These are phyloP conservation scores for Diaporthe helianthi DNA, from an alignment of 2,329 filamentous ascomycete genomes.

Conservation along the genomic window DNA sequence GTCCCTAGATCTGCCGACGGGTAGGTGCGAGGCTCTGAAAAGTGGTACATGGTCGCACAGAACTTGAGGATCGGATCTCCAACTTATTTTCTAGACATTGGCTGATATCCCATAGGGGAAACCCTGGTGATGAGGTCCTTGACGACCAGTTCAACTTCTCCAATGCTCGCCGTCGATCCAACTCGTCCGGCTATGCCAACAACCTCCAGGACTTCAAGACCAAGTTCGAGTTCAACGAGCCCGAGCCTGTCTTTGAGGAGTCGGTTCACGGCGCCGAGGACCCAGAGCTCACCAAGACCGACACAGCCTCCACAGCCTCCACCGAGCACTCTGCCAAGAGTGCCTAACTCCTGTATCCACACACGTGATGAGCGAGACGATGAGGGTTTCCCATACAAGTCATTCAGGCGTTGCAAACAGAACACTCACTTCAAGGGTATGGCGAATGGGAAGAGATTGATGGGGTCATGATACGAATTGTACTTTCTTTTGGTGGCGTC, in stretches of 20 bases:
- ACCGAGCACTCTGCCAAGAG: slow-evolving; percentile 53
- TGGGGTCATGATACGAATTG: slow-evolving; percentile 13
- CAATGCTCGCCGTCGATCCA: slow-evolving; percentile 90
- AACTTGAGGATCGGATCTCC: not conserved
- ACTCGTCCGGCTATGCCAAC: slow-evolving; percentile 79
- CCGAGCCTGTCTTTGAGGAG: slow-evolving; percentile 93
- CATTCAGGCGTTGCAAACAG: slow-evolving; percentile 26
- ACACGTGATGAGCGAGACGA: slow-evolving; percentile 30
- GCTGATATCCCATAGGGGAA: slow-evolving; percentile 68
- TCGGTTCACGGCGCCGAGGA: slow-evolving; percentile 74
- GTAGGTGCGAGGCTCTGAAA: not conserved
- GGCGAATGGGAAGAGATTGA: slow-evolving; percentile 18
- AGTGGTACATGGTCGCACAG: not conserved
- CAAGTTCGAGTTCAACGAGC: slow-evolving; percentile 92
- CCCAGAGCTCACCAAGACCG: slow-evolving; percentile 63
- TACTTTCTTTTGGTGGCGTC: slow-evolving; percentile 21
- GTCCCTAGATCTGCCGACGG: no score
- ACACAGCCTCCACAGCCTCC: slow-evolving; percentile 57
- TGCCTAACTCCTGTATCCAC: slow-evolving; percentile 24
- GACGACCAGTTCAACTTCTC: slow-evolving; percentile 84
- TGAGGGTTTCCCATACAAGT: slow-evolving; percentile 34
- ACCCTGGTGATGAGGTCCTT: slow-evolving; percentile 80
- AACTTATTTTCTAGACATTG: not conserved
- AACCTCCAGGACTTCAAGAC: slow-evolving; percentile 85
- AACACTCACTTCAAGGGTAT: slow-evolving; percentile 30